phyloP scores from a whole-genome alignment of 1,284 basidiomycete species.

The Volvariella surrecta region DNA sequence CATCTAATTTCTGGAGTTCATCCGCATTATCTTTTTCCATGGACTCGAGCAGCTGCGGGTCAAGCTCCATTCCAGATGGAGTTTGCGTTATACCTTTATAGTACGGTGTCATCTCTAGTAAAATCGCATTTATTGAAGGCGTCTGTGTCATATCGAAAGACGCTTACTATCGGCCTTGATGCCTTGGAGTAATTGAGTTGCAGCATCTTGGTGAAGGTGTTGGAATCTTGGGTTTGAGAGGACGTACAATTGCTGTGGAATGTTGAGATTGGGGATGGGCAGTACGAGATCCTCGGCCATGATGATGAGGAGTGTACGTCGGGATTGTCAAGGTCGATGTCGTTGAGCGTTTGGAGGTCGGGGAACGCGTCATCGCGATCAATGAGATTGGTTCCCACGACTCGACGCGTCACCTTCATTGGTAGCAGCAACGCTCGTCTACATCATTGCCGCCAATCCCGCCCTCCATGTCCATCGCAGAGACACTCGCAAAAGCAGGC shows the following conservation, averaged over 20 bases:
- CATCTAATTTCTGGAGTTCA: conserved; percentile 73
- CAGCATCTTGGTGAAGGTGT: conserved; percentile 61
- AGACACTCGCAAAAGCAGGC: conserved; percentile 42
- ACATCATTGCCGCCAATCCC: conserved; percentile 29
- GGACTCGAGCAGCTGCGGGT: conserved; percentile 52
- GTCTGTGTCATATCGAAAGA: conserved; percentile 5
- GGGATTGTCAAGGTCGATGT: conserved; percentile 5
- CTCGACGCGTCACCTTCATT: conserved; percentile 27
- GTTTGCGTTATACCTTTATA: conserved; percentile 49
- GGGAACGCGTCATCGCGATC: background rate
- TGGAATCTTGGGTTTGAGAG: conserved; percentile 55
- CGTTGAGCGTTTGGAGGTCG: conserved; percentile 2
- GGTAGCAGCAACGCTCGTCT: conserved; percentile 22
- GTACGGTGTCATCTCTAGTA: conserved; percentile 77
- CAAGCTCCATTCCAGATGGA: conserved; percentile 32
- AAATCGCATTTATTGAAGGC: conserved; percentile 15
- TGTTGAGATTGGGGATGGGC: conserved; percentile 78
- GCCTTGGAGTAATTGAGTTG: conserved; percentile 60
- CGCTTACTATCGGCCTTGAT: conserved; percentile 80
- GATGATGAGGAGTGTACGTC: conserved; percentile 6
- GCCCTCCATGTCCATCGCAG: conserved; percentile 6
- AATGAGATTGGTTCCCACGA: background rate
- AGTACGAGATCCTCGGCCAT: conserved; percentile 84
- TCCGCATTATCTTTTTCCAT: conserved; percentile 75
- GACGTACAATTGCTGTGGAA: conserved; percentile 73